Conservation (phyloP, 371 early-diverging fungal species). For the Syncephalis fuscata region DNA sequence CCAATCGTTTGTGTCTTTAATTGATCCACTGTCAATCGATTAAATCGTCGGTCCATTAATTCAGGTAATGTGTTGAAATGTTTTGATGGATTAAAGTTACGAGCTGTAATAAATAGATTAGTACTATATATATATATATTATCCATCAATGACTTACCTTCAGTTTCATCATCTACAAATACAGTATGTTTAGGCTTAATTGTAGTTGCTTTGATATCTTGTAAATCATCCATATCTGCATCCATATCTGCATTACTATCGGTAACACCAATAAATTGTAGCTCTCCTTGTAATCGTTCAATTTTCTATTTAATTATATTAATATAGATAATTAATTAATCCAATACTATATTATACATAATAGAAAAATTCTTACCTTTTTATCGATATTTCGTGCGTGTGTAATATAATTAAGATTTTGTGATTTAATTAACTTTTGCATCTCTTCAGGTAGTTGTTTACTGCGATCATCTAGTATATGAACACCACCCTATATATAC, state of each 20-base stretch:
- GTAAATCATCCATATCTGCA: slow-evolving; percentile 22
- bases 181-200: slow-evolving; percentile 58
- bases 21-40: slow-evolving; percentile 43
- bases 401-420: slow-evolving; percentile 76
- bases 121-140: background rate
- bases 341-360: slow-evolving; percentile 2
- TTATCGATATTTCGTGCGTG: slow-evolving; percentile 63
- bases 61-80: slow-evolving; percentile 76
- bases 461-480: slow-evolving; percentile 46
- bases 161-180: slow-evolving; percentile 71
- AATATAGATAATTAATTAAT: background rate
- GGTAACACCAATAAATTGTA: slow-evolving; percentile 35
- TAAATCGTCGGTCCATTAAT: slow-evolving; percentile 62
- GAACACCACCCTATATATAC: slow-evolving; percentile 46
- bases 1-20: slow-evolving; percentile 27
- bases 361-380: slow-evolving; percentile 22
- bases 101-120: slow-evolving; percentile 16
- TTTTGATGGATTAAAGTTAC: slow-evolving; percentile 41
- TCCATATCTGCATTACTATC: slow-evolving; percentile 24
- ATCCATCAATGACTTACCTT: slow-evolving; percentile 22
- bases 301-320: slow-evolving; percentile 47
- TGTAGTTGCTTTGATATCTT: slow-evolving; percentile 11
- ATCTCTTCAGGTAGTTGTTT: slow-evolving; percentile 57
- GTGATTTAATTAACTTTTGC: slow-evolving; percentile 72
- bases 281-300: slow-evolving; percentile 38